Base-by-base conservation (phyloP, 2,329 filamentous ascomycete species). In the Fusarium haematococcum region DNA sequence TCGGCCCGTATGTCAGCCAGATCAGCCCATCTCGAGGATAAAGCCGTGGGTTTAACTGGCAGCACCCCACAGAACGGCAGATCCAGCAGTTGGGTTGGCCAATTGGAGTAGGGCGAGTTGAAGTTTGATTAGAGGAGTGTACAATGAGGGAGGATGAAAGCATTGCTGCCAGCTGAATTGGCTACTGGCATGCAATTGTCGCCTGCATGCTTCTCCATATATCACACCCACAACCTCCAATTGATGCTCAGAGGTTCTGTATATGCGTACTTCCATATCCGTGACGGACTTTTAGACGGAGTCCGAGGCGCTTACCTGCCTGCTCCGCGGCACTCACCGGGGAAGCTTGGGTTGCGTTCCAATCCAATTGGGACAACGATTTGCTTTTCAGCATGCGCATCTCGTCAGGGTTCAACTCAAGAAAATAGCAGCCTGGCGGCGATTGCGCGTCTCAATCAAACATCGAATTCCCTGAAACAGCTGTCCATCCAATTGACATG, bases 181-280 rank as follows among this genome's bases (percentile, higher is more conserved):
- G 48, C 48, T 6, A 30, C 45, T 50, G 18, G 48, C 18, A 54
- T 13, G 25, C 18, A 54, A 54, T 54, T 14, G n/a, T 54, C 25
- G 4, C 6, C 48, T 54, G 27, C 27, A 54, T 60, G 37, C 39
- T 27, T 23, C 16, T 27, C 33, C 20, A 20, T 30, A 16, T 58
- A 27, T 23, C 18, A 60, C 57, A 16, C 25, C 25, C n/a, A 27
- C 16, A 45, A 33, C 11, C 25, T 16, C 45, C 59, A 62, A 62
- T 50, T 62, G 59, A 35, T 25, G 16, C 14, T 14, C 11, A 43
- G 37, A 27, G 13, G 57, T 5, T 30, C 14, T 50, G 30, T 58
- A 59, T 59, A 68, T 68, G 61, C 30, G 66, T 68, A 60, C 25
- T 65, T 65, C 61, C 54, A 45, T 37, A 30, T 32, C 48, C 48